These are phyloP conservation scores for Umbelopsis sp. DNA, from an alignment of 371 early-diverging fungal species.

Conservation along the genomic window DNA sequence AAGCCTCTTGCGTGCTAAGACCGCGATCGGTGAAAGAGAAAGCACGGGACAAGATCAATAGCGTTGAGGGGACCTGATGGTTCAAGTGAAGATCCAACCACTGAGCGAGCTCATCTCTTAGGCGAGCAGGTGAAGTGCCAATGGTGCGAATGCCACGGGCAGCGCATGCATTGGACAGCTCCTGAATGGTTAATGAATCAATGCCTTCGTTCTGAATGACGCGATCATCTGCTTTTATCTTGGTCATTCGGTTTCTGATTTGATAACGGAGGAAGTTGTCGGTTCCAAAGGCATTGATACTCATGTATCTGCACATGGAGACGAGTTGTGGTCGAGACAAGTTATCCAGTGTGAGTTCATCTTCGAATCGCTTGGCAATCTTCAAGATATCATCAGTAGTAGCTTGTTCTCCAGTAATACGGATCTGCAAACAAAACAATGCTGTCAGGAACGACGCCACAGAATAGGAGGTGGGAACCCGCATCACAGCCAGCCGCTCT, in stretches of 20 bases:
- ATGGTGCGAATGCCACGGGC: slow-evolving; percentile 90
- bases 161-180: slow-evolving; percentile 86
- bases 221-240: slow-evolving; percentile 88
- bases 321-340: slow-evolving; percentile 93
- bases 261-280: slow-evolving; percentile 92
- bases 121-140: slow-evolving; percentile 85
- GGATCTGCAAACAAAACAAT: slow-evolving; percentile 56
- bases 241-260: slow-evolving; percentile 83
- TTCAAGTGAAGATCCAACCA: slow-evolving; percentile 94
- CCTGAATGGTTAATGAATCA: slow-evolving; percentile 81
- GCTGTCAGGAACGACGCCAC: background rate
- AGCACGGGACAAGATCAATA: slow-evolving; percentile 91
- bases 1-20: slow-evolving; percentile 71
- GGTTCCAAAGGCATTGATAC: slow-evolving; percentile 93
- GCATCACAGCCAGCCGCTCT: background rate
- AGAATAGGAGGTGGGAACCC: background rate
- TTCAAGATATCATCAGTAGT: slow-evolving; percentile 82
- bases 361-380: slow-evolving; percentile 87
- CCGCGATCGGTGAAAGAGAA: slow-evolving; percentile 79
- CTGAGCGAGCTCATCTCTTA: slow-evolving; percentile 87
- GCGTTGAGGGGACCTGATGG: slow-evolving; percentile 90
- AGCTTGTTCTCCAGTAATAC: slow-evolving; percentile 84
- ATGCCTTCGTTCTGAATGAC: slow-evolving; percentile 77
- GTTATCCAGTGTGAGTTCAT: slow-evolving; percentile 92
- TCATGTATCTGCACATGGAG: slow-evolving; percentile 93